Base-by-base conservation (phyloP, 108 stramenopile genomes). In the Aurantiochytrium sp. region DNA sequence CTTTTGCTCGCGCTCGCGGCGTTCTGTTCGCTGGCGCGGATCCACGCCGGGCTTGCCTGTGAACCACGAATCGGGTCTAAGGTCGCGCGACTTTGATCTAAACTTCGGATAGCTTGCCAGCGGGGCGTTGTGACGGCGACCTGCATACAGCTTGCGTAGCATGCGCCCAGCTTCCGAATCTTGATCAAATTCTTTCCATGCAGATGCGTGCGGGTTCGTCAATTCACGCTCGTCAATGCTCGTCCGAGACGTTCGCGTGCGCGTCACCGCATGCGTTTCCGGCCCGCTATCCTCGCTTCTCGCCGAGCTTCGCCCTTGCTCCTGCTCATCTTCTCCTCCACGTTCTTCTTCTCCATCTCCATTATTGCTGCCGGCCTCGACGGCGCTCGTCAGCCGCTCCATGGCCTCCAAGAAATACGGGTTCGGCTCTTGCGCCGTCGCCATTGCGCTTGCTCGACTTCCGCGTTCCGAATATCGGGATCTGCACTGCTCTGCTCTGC, bases 121-220 rank as follows among this genome's bases (percentile, higher is more conserved):
- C 12, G 73, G 73, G 6, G 39, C 45, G 30, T 81, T 81, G 45
- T 81, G 59, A 65, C 59, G 73, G 10, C 24, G 10, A 27, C 73
- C 45, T 15, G 73, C 45, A 48, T 81, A 81, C 10, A 81, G 73
- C 24, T 81, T 81, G 6, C 73, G 39, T 1, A 81, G 73, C 73
- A 81, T 48, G 6, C 73, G 39, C 1, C 73, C 73, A 12, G 73
- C 73, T 81, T 81, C 73, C 6, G 73, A 48, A 42, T 81, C 73
- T 12, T 81, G 39, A 12, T 81, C 73, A 81, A 81, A 81, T 24
- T 81, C 73, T 48, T 48, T 81, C 73, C 73, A 81, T 6, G 73
- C 39, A 17, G 21, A 6, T 1, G 19, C 73, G 24, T 81, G n/a
- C 39, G 73, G 73, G 30, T 81, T 81, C 0, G 42, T 30, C 39